Conservation (phyloP, 225 moss, liverwort and hornwort genomes). For the Takakia lepidozioides region DNA sequence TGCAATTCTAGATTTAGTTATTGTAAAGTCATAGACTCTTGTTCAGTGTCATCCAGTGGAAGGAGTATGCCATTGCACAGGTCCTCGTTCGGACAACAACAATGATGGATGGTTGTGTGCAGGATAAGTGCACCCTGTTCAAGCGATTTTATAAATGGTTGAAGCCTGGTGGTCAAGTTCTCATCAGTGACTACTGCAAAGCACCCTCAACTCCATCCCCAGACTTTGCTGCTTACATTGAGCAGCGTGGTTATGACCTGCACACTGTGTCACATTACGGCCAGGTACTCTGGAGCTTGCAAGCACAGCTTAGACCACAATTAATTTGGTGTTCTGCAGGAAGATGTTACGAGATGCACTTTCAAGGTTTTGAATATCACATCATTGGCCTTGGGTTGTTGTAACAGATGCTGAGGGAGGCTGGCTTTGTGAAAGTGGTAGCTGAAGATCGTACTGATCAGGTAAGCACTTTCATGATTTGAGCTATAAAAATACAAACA, state of each 20-base stretch:
- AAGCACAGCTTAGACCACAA: no score
- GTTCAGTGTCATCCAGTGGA: no score
- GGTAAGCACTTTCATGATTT: slow-evolving; percentile 26
- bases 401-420: slow-evolving; percentile 68
- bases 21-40: no score
- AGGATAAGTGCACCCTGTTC: slow-evolving; percentile 80
- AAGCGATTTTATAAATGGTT: slow-evolving; percentile 62
- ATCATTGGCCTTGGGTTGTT: no score
- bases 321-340: no score
- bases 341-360: no score
- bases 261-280: slow-evolving; percentile 71
- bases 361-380: no score
- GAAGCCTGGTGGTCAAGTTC: slow-evolving; percentile 81
- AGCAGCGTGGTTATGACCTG: slow-evolving; percentile 88
- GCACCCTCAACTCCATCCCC: slow-evolving; percentile 61
- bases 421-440: slow-evolving; percentile 62
- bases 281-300: slow-evolving; percentile 30
- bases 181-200: slow-evolving; percentile 94
- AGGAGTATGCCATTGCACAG: no score
- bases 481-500: no score
- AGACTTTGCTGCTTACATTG: slow-evolving; percentile 67
- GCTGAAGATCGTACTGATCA: slow-evolving; percentile 89
- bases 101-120: slow-evolving; percentile 10
- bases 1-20: no score
- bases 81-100: no score